Evolutionary conservation across 78 protist genomes (phyloP).

Genomic region (Guillardia theta): DNA sequence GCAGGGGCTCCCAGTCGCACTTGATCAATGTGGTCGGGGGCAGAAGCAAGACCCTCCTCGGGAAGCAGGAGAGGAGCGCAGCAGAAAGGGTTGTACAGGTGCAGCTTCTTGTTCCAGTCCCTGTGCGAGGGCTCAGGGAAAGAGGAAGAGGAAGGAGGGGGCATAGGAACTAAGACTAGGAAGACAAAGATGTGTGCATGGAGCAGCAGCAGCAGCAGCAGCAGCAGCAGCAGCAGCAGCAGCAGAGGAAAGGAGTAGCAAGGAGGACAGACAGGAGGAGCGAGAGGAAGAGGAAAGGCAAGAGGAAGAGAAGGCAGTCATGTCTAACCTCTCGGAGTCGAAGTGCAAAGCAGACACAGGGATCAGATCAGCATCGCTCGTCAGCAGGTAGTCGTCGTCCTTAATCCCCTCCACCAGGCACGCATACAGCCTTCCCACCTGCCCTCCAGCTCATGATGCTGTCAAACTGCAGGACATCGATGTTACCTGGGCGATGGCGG

Average conservation of each 20-base stretch:
- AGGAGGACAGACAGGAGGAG: too few relatives aligned
- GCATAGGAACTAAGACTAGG: neutral
- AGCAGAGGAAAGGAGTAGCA: neutral
- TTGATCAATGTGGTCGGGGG: neutral
- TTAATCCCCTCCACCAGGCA: neutral
- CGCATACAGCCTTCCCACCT: slow-evolving; percentile 12
- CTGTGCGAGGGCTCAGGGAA: neutral
- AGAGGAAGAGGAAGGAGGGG: neutral
- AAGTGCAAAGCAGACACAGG: neutral
- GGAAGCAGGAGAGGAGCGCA: slow-evolving; percentile 22
- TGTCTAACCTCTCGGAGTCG: neutral
- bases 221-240: neutral
- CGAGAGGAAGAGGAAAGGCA: too few relatives aligned
- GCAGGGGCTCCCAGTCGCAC: neutral
- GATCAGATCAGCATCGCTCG: neutral
- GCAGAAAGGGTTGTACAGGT: slow-evolving; percentile 20
- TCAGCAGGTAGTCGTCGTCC: slow-evolving; percentile 7
- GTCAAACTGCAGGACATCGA: neutral
- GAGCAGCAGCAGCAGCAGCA: neutral
- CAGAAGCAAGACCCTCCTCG: neutral
- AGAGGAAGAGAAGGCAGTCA: too few relatives aligned
- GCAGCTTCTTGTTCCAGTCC: neutral
- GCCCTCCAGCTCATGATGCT: neutral
- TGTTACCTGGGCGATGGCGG: too few relatives aligned
- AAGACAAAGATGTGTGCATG: neutral